Conservation (phyloP, 805 yeast genomes). For the Yamadazyma philogaea region DNA sequence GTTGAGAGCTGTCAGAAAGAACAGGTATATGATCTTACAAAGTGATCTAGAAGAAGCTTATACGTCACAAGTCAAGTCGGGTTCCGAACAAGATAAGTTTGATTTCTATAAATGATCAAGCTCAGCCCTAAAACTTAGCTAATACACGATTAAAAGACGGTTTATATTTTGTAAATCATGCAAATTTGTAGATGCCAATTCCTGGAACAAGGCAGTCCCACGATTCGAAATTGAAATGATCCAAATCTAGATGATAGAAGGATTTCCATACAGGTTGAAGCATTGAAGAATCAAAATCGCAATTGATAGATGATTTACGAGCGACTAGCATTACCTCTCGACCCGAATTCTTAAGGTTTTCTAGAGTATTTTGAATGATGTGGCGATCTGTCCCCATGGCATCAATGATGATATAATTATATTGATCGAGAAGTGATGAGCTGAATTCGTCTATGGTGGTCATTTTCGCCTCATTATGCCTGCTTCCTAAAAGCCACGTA, state of each 20-base stretch:
- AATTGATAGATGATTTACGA: slow-evolving; percentile 36
- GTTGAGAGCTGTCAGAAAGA: slow-evolving; percentile 95
- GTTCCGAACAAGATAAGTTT: slow-evolving; percentile 92
- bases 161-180: slow-evolving; percentile 5
- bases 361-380: slow-evolving; percentile 14
- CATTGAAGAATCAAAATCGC: slow-evolving; percentile 16
- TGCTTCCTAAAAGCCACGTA: slow-evolving; percentile 64
- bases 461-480: slow-evolving; percentile 5
- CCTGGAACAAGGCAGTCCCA: slow-evolving; percentile 58
- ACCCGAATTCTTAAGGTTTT: slow-evolving; percentile 3
- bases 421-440: neutral
- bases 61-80: slow-evolving; percentile 93
- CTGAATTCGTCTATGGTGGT: slow-evolving; percentile 5
- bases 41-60: slow-evolving; percentile 97
- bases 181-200: slow-evolving; percentile 49
- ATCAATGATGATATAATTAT: slow-evolving; percentile 34
- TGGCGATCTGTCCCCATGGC: slow-evolving; percentile 45
- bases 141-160: slow-evolving; percentile 1
- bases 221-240: slow-evolving; percentile 56
- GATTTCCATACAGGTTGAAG: slow-evolving; percentile 29
- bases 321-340: slow-evolving; percentile 28
- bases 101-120: slow-evolving; percentile 80
- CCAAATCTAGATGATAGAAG: slow-evolving; percentile 61
- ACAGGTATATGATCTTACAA: slow-evolving; percentile 94
- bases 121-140: slow-evolving; percentile 3